A percentile compares a stretch with the other conserved stretches of the same genome.
Conservation (phyloP, 2,329 filamentous ascomycete genomes). For the Boeremia lycopersici region DNA sequence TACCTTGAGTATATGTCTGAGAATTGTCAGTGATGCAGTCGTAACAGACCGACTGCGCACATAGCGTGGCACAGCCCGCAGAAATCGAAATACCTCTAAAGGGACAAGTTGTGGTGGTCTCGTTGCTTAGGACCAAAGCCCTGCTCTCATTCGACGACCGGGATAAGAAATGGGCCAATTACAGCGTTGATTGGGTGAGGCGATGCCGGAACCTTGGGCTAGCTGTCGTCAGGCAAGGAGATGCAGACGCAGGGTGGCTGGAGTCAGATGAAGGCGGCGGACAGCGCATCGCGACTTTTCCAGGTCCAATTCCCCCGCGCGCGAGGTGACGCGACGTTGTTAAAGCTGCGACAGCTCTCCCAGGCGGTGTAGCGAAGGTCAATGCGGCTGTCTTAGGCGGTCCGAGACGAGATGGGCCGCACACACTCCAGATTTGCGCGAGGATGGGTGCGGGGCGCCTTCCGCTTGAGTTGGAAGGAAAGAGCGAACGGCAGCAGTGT, state of each 20-base stretch:
- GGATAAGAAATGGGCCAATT: constrained; percentile 40
- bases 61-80: constrained; percentile 34
- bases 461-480: constrained; percentile 17
- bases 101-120: constrained; percentile 38
- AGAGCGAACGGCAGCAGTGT: constrained; percentile 7
- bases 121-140: constrained; percentile 31
- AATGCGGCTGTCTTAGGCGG: constrained; percentile 43
- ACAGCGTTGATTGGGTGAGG: constrained; percentile 36
- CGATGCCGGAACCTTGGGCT: constrained; percentile 40
- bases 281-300: constrained; percentile 48
- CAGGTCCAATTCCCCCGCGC: constrained; percentile 36
- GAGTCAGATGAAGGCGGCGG: constrained; percentile 36
- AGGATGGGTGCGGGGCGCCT: constrained; percentile 18
- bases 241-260: constrained; percentile 39
- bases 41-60: constrained; percentile 16
- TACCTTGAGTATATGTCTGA: constrained; percentile 25
- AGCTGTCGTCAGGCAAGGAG: constrained; percentile 45
- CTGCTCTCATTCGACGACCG: constrained; percentile 43
- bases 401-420: constrained; percentile 36
- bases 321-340: constrained; percentile 41
- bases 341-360: constrained; percentile 31
- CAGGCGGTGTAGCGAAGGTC: constrained; percentile 49
- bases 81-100: constrained; percentile 39
- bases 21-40: constrained; percentile 35
- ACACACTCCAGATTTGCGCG: constrained; percentile 27